Evolutionary conservation across 768 basidiomycete species (phyloP), one percentile per base, ranked within the genome.

Genomic region (Mycena vitilis): DNA sequence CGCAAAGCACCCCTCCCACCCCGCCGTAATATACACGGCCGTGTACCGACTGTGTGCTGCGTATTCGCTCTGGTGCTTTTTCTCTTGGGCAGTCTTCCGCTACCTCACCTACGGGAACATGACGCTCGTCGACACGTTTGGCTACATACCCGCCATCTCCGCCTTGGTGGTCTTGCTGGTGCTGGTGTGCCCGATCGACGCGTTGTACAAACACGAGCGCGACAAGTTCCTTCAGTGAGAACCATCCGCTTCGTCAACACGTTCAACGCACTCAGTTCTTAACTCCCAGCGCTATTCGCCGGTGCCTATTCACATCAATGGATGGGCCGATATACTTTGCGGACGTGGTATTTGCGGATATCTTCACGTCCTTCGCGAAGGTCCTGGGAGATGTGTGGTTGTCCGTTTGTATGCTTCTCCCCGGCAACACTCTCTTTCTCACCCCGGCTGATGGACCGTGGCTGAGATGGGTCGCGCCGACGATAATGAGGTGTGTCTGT

Each of bases 331-430:
- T 95, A 47, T 89, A 91, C 77, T 99, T 99, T 80, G 89, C 90
- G 36, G 98, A 99, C 77, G 89, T 99, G 25, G 88, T 99, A 51
- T 89, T 97, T 66, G 96, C 97, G 66, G 98, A 99, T 84, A 89
- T 99, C 68, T 87, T 96, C 75, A 99, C 98, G 2, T 98, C 96
- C 2, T 97, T 94, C 75, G 96, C 98, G 42, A 98, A 98, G 82
- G 95, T 99, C 47, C 82, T 98, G 22, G 97, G 97, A 15, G 98
- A 99, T 75, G 81, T 96, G 48, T 98, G 95, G 95, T 82, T 98
- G 51, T 95, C 94, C 6, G 73, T 91, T 20, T 90, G 87, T 76
- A 96, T 96, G 90, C 84, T 98, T n/a, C 85, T 94, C 70, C 91
- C 91, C 13, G 92, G 94, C 44, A 91, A 93, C 53, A 93, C 91